A percentile compares a stretch with the other conserved stretches of the same genome.
Evolutionary conservation across 352 stramenopile genomes (phyloP).

Genomic region (Phytopythium aichiense): DNA sequence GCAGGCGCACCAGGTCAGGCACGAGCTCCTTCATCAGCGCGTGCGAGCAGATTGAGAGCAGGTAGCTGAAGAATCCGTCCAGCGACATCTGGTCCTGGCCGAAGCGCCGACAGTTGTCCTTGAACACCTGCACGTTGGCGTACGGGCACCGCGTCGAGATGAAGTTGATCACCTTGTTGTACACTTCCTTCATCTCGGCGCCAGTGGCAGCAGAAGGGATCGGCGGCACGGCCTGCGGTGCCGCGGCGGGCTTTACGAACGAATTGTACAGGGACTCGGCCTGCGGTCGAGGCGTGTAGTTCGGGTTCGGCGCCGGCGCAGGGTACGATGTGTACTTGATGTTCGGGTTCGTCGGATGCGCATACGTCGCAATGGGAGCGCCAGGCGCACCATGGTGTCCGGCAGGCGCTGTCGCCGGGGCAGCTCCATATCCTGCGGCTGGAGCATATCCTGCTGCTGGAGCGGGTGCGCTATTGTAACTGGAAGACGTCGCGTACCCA

Average conservation of each 20-base stretch:
- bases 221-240: conserved; percentile 37
- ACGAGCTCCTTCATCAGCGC: conserved; percentile 72
- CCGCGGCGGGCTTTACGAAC: conserved; percentile 28
- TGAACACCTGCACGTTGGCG: conserved; percentile 80
- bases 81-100: conserved; percentile 83
- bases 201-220: conserved; percentile 52
- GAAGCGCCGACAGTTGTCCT: conserved; percentile 87
- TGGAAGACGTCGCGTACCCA: conserved; percentile 8
- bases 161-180: conserved; percentile 78
- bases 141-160: conserved; percentile 73
- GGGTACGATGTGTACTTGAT: conserved; percentile 63
- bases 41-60: conserved; percentile 78
- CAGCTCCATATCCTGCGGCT: conserved; percentile 6
- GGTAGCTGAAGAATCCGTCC: conserved; percentile 77
- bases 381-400: conserved; percentile 10
- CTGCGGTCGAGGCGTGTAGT: conserved; percentile 32
- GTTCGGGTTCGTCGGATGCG: conserved; percentile 41
- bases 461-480: neutral
- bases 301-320: conserved; percentile 30
- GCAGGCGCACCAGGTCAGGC: conserved; percentile 71
- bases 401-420: conserved; percentile 11
- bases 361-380: conserved; percentile 33
- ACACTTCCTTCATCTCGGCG: conserved; percentile 79
- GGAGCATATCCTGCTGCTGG: conserved; percentile 11
- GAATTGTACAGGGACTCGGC: conserved; percentile 40